Evolutionary conservation across 768 basidiomycete species (phyloP), one percentile per base, ranked within the genome.

Genomic region (Pseudohyphozyma bogoriensis): DNA sequence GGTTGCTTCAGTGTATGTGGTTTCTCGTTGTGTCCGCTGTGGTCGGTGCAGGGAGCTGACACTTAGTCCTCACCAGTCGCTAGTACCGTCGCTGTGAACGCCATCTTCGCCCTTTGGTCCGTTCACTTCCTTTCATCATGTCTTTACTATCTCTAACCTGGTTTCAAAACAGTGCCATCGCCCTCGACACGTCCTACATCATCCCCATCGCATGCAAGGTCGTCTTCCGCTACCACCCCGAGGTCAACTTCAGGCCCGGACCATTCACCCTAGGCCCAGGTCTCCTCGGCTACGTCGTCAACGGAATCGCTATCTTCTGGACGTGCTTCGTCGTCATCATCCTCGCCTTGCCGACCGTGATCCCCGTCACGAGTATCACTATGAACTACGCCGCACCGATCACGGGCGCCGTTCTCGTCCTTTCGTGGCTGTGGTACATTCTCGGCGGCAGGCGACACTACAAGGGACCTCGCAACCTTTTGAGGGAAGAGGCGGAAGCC

Each of bases 321-420:
- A 72, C 73, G 11, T 32, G 62, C 22, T 63, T 74, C 42, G 73
- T 72, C 33, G 70, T 71, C 42, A 65, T 73, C 45, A 70, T 74
- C 54, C 71, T 74, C 65, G 68, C 31, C 29, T 66, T 62, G 35
- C 60, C 51, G 65, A 57, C 57, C 8, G 49, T 56, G 22, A 32
- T 49, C 12, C 66, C 66, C 26, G 62, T 67, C 47, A 47, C 46
- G 8, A 20, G 26, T 15, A 11, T 39, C 13, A 63, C 47, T 39
- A 67, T 67, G 66, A 67, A 67, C 54, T 63, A 64, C 51, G 58
- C 72, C 52, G 46, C 56, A 8, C 71, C 65, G n/a, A 72, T 74
- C 44, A 56, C 71, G 13, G 70, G 56, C 26, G 52, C 68, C 50
- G 65, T 74, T 63, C 44, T 71, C 62, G 56, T 74, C 55, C 57